Evolutionary conservation across 345 rosid species (phyloP), one percentile per base, ranked within the genome.

Genomic region (Chamaenerion angustifolium): DNA sequence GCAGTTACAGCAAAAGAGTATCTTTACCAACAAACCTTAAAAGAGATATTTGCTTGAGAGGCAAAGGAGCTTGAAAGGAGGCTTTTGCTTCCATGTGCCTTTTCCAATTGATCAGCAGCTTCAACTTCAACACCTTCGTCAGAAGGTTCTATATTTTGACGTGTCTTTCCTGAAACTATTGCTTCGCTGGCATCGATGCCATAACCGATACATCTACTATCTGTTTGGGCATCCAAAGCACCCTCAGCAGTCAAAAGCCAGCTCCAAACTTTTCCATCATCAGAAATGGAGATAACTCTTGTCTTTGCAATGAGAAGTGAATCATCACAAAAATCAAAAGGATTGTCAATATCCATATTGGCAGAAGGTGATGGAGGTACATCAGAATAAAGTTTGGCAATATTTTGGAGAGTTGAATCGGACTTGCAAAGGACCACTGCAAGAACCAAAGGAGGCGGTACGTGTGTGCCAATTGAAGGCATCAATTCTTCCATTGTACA

Each of bases 191-290:
- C 37, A 68, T 66, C 48, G 35, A 44, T 50, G 60, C 58, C 51
- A 43, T 46, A 45, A 53, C 57, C 68, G 16, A 48, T 52, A 42
- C 62, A 71, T 54, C 50, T 68, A 12, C 16, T 59, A 56, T 67
- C 69, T 57, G 73, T 71, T 56, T 62, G 73, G 58, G 59, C 58
- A 49, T 79, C 85, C 53, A 60, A 71, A 52, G 66, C 64, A 56
- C 92, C 93, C 83, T 87, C 85, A 58, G 81, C 78, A 56, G 80
- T 83, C 71, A 90, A 63, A 56, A 83, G 81, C 98, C 96, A 90
- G 72, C 70, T 83, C 96, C 96, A 86, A 54, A 83, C 62, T 76
- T 84, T 90, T 53, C 98, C 95, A 62, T 90, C 95, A 65, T 90
- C 96, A 60, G 98, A 83, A 61, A 90, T 78, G 64, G 93, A 83